phyloP scores from a whole-genome alignment of 352 stramenopile genomes.

The Phytopythium ostracodes region DNA sequence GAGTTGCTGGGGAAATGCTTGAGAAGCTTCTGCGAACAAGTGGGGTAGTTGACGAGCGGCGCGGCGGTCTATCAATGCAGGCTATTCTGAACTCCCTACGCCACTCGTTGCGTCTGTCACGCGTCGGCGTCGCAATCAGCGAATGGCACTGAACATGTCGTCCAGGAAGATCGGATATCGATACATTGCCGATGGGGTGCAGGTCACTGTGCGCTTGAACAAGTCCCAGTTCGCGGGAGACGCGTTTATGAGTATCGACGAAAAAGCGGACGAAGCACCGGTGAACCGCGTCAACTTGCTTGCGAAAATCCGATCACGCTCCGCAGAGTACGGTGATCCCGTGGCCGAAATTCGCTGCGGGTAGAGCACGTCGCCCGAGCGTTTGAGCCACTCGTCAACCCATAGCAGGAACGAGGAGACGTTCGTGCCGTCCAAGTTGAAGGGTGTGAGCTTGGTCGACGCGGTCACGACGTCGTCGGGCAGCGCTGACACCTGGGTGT shows the following conservation, averaged over 20 bases:
- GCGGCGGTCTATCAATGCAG: no score
- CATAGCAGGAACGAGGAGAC: constrained; percentile 3
- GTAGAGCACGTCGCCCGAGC: neutral
- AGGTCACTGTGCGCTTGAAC: neutral
- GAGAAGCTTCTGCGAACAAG: no score
- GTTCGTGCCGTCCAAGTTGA: constrained; percentile 6
- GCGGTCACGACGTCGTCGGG: neutral
- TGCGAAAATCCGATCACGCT: constrained; percentile 13
- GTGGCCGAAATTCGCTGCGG: neutral
- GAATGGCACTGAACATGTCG: neutral
- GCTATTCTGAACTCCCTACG: no score
- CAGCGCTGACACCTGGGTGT: neutral
- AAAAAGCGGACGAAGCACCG: neutral
- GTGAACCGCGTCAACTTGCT: constrained; percentile 11
- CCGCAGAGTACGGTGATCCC: constrained; percentile 13
- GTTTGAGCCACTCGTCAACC: constrained; percentile 1
- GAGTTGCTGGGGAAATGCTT: no score
- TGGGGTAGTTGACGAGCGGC: no score
- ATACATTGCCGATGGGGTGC: neutral
- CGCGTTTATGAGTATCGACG: neutral
- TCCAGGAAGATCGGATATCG: neutral
- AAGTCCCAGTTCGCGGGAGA: neutral
- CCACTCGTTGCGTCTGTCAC: no score
- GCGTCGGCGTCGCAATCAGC: no score
- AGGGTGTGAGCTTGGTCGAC: neutral